Evolutionary conservation across 2,329 filamentous ascomycete species (phyloP), one percentile per base, ranked within the genome.

Genomic region (Clonostachys byssicola): DNA sequence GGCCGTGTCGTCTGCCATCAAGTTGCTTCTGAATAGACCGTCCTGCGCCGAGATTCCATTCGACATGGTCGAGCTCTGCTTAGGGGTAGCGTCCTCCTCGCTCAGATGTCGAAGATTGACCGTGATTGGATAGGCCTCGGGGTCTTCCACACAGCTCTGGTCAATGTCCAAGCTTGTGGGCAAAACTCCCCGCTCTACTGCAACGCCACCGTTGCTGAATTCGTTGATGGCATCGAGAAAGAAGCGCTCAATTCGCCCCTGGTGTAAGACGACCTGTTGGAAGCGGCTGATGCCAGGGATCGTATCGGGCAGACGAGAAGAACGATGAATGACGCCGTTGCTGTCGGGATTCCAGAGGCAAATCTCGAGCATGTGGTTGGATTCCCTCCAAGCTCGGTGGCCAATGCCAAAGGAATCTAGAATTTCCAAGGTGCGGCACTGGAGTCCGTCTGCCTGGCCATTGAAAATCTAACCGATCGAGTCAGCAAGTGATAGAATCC

Each of bases 391-490:
- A 0, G 76, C 75, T 2, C 77, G 68, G 46, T 88, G 77, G 3
- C 72, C 80, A 47, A 90, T 79, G 1, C 81, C 86, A 50, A 90
- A 83, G 20, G 80, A 82, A 54, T 90, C 84, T 48, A 89, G 80
- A 7, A 51, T 40, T 57, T 96, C 91, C 20, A 95, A 75, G 1
- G 91, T 95, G 38, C 92, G 85, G 36, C 91, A 91, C 70, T 96
- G 91, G 49, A 96, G 95, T 52, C 90, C 91, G 67, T 96, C 91
- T 47, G 91, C 92, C 53, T 91, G 88, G 46, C 91, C 91, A 17
- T 90, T 95, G 3, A 82, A 61, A 12, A 30, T 30, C 23, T 30
- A 30, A 30, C 23, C 23, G 23, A 30, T 30, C 23, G 23, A 30
- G 23, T 30, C 23, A 30, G 23, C 23, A 9, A 30, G 23, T 30